These are phyloP conservation scores for Angomonas ambiguus DNA, from an alignment of 208 protist genomes.

Conservation along the genomic window DNA sequence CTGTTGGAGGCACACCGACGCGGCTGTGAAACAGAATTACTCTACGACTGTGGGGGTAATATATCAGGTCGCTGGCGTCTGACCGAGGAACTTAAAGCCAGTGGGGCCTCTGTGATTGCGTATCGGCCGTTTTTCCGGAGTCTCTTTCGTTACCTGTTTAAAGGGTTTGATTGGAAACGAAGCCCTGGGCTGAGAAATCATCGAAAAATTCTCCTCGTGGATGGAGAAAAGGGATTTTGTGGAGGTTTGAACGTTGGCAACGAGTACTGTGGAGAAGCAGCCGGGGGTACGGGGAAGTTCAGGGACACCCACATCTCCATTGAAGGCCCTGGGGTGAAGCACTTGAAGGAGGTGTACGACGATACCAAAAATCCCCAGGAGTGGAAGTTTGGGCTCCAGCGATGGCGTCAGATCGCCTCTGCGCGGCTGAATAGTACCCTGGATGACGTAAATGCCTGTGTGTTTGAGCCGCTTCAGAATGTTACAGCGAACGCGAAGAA, in stretches of 20 bases:
- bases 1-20: conserved; percentile 67
- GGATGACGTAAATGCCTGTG: conserved; percentile 21
- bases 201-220: conserved; percentile 87
- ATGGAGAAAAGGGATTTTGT: conserved; percentile 78
- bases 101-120: conserved; percentile 69
- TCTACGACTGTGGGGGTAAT: conserved; percentile 90
- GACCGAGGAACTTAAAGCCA: conserved; percentile 58
- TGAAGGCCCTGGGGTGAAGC: conserved; percentile 57
- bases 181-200: conserved; percentile 90
- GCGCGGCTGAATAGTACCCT: conserved; percentile 37
- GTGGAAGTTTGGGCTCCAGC: conserved; percentile 73
- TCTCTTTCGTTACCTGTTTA: conserved; percentile 55
- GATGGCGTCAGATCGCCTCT: conserved; percentile 81
- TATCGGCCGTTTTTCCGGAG: conserved; percentile 84
- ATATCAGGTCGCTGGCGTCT: conserved; percentile 78
- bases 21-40: conserved; percentile 71
- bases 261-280: conserved; percentile 77
- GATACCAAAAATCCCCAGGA: conserved; percentile 81
- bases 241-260: conserved; percentile 92
- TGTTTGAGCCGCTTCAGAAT: conserved; percentile 22
- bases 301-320: conserved; percentile 86
- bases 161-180: conserved; percentile 64
- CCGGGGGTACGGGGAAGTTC: conserved; percentile 73
- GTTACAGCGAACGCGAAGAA: conserved; percentile 18
- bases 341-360: conserved; percentile 80